These are phyloP conservation scores for Yamadazyma ubonensis DNA, from an alignment of 805 yeast genomes.

Conservation along the genomic window DNA sequence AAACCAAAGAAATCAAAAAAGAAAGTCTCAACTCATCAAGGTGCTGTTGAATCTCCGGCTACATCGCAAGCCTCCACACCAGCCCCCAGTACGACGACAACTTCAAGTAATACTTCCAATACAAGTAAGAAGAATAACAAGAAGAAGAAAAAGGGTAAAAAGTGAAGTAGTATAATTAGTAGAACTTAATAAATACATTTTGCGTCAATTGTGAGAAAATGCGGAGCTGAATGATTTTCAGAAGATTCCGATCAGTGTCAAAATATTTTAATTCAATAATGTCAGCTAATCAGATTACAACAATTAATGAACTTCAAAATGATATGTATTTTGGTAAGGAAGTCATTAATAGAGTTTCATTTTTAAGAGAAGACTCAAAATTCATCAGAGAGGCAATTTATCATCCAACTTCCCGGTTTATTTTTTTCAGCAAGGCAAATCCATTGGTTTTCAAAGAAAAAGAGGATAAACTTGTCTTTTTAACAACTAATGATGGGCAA, in stretches of 20 bases:
- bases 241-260: conserved; percentile 9
- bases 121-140: conserved; percentile 13
- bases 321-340: conserved; percentile 46
- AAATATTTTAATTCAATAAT: conserved; percentile 13
- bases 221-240: conserved; percentile 11
- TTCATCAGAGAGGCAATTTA: conserved; percentile 48
- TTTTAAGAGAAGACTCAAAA: conserved; percentile 54
- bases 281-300: conserved; percentile 16
- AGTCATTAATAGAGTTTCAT: conserved; percentile 63
- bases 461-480: conserved; percentile 29
- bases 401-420: conserved; percentile 49
- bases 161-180: conserved; percentile 14
- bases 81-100: conserved; percentile 12
- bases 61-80: conserved; percentile 11
- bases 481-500: conserved; percentile 38
- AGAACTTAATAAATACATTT: neutral
- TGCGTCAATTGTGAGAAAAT: neutral
- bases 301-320: conserved; percentile 18
- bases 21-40: conserved; percentile 28
- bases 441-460: conserved; percentile 34
- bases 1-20: conserved; percentile 70
- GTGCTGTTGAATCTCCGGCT: conserved; percentile 20
- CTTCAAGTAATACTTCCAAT: conserved; percentile 8
- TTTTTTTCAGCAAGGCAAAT: conserved; percentile 37
- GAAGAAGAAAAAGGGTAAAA: conserved; percentile 29